phyloP scores from a whole-genome alignment of 352 stramenopile genomes.

The Stramenopiles sp. region DNA sequence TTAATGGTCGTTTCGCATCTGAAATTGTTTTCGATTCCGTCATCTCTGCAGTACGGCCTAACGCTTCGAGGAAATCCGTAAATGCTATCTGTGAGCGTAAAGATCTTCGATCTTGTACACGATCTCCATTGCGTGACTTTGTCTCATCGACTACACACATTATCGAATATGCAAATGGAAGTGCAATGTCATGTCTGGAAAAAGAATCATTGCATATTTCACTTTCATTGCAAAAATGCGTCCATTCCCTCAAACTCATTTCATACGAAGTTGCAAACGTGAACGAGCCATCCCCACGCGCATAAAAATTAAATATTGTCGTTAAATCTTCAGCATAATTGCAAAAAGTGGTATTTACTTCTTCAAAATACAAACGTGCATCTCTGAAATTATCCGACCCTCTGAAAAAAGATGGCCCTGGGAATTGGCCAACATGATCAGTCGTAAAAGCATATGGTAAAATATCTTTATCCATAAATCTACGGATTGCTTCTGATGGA shows the following conservation, averaged over 20 bases:
- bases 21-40: neutral
- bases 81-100: neutral
- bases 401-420: neutral
- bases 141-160: neutral
- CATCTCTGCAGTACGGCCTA: neutral
- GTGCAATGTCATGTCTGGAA: neutral
- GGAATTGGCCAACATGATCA: neutral
- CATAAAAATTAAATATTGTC: neutral
- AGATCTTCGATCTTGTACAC: neutral
- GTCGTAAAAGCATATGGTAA: neutral
- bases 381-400: neutral
- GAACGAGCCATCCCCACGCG: neutral
- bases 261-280: neutral
- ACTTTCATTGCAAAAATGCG: neutral
- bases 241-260: neutral
- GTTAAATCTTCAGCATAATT: neutral
- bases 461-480: neutral
- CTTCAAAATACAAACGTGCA: neutral
- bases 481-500: neutral
- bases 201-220: neutral
- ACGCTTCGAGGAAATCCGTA: neutral
- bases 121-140: neutral
- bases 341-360: neutral
- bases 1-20: neutral
- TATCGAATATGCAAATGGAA: neutral